These are phyloP conservation scores for Verticillium albo-atrum DNA, from an alignment of 2,329 filamentous ascomycete genomes.

Conservation along the genomic window DNA sequence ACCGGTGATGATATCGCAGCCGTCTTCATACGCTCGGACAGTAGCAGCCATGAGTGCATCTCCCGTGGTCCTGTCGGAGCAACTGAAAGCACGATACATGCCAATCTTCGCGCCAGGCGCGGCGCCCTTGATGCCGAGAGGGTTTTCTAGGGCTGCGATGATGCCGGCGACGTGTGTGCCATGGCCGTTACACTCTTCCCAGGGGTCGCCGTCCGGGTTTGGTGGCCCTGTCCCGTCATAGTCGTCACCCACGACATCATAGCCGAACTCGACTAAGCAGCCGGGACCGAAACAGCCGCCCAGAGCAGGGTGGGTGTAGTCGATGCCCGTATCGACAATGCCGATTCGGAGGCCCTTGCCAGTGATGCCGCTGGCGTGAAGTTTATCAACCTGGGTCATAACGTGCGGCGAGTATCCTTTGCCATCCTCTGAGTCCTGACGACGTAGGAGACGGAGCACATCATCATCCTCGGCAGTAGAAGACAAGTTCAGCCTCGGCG, in stretches of 20 bases:
- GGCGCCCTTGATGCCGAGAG: conserved; percentile 17
- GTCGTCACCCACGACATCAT: conserved; percentile 16
- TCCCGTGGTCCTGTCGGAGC: conserved; percentile 8
- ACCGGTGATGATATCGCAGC: too few species aligned
- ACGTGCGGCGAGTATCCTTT: too few species aligned
- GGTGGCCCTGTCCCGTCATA: too few species aligned
- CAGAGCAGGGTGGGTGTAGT: conserved; percentile 41
- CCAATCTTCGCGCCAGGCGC: conserved; percentile 15
- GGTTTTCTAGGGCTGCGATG: conserved; percentile 34
- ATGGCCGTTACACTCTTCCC: conserved; percentile 31
- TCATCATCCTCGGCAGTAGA: too few species aligned
- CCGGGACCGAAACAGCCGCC: conserved; percentile 47
- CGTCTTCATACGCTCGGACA: conserved; percentile 16
- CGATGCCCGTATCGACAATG: too few species aligned
- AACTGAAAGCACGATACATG: conserved; percentile 14
- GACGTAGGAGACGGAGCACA: too few species aligned
- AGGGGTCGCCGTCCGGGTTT: conserved; percentile 33
- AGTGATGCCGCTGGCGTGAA: too few species aligned
- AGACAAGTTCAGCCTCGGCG: too few species aligned
- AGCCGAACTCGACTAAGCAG: conserved; percentile 40
- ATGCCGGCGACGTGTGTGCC: conserved; percentile 41
- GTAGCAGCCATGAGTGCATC: conserved; percentile 17
- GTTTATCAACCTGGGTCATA: conserved; percentile 30
- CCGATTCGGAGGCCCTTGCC: conserved; percentile 39
- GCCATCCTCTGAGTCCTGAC: too few species aligned